Conservation (phyloP, 2,329 filamentous ascomycete species). For the Colletotrichum sp. region DNA sequence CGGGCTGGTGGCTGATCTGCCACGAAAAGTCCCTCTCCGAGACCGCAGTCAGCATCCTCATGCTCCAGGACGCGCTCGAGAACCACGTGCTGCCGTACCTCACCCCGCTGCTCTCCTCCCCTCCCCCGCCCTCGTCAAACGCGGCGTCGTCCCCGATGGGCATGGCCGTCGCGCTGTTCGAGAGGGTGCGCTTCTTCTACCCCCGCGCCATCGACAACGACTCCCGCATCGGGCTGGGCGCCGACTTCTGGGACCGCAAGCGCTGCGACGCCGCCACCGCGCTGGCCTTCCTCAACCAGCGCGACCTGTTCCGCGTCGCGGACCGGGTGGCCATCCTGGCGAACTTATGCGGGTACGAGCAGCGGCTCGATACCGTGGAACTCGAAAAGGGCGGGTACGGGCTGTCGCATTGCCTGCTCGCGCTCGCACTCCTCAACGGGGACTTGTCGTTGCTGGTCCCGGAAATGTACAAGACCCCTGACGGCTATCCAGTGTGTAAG, state of each 20-base stretch:
- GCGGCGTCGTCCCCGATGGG: not conserved
- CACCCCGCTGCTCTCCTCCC: not conserved
- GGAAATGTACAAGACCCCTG: not conserved
- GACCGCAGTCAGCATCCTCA: not conserved
- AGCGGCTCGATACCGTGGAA: not conserved
- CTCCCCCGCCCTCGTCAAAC: fast-evolving
- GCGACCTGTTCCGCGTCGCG: not conserved
- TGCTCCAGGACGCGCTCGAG: not conserved
- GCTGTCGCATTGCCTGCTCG: not conserved
- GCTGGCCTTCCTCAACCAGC: not conserved
- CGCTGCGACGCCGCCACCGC: not conserved
- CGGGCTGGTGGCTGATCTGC: not conserved
- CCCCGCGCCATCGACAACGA: not conserved
- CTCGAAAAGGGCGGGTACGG: not conserved
- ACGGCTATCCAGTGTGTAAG: fast-evolving
- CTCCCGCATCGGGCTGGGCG: not conserved
- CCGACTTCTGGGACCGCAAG: not conserved
- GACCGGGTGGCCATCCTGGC: not conserved
- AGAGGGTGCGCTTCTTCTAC: not conserved
- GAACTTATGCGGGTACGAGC: not conserved
- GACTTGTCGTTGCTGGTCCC: not conserved
- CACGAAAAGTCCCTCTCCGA: not conserved
- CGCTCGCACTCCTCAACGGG: not conserved
- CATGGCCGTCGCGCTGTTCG: not conserved
- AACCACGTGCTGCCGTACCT: not conserved